Percentiles rank a stretch among this genome's conserved stretches.
Evolutionary conservation across 2,329 filamentous ascomycete genomes (phyloP).

Genomic region (Metarhizium brunneum): DNA sequence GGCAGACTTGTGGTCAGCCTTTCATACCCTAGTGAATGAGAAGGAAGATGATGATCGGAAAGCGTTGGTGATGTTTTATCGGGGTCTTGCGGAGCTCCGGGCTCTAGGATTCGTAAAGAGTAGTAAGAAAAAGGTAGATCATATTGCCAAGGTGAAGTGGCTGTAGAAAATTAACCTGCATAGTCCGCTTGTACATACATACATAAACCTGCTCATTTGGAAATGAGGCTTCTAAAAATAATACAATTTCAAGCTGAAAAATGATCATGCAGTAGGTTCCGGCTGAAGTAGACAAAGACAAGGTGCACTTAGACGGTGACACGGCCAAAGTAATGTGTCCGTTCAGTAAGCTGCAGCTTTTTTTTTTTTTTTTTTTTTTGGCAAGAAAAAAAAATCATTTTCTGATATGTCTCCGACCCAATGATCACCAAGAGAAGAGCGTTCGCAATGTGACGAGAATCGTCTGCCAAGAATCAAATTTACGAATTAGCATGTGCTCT

Average conservation of each 20-base stretch:
- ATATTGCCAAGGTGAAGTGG: conserved; percentile 84
- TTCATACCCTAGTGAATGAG: conserved; percentile 49
- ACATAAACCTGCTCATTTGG: not conserved
- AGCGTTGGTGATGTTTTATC: conserved; percentile 71
- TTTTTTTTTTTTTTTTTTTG: too few relatives aligned
- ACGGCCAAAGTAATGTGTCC: not conserved
- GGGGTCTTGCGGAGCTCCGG: conserved; percentile 73
- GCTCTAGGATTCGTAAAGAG: conserved; percentile 80
- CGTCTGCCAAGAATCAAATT: not conserved
- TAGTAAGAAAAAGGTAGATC: conserved; percentile 86
- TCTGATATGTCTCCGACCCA: not conserved
- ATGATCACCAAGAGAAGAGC: not conserved
- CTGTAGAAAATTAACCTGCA: conserved; percentile 28
- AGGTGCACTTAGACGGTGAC: too few relatives aligned
- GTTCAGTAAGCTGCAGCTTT: too few relatives aligned
- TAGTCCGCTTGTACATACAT: not conserved
- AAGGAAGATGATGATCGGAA: conserved; percentile 43
- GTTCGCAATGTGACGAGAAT: not conserved
- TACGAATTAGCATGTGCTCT: not conserved
- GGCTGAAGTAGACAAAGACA: too few relatives aligned
- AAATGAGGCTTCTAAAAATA: not conserved
- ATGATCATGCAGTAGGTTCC: too few relatives aligned
- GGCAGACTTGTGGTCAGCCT: conserved; percentile 72
- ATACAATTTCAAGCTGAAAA: not conserved
- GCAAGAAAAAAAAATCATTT: too few relatives aligned